These are phyloP conservation scores for Malbranchea zuffiana DNA, from an alignment of 2,329 filamentous ascomycete genomes.

Conservation along the genomic window DNA sequence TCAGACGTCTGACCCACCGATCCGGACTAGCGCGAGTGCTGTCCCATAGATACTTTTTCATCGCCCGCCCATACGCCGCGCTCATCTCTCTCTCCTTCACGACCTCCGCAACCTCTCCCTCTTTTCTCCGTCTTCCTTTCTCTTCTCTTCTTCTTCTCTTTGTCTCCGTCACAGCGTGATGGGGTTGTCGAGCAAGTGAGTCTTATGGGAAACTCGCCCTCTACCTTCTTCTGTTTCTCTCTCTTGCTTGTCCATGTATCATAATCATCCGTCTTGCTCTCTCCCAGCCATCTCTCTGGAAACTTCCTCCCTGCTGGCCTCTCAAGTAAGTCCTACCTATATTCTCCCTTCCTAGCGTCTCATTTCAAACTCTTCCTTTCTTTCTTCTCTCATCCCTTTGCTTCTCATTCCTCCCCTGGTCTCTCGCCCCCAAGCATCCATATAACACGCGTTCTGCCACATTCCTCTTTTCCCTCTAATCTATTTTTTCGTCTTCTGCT, in stretches of 20 bases:
- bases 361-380: too few relatives aligned
- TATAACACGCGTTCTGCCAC: too few relatives aligned
- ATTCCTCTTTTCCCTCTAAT: slow-evolving; percentile 11
- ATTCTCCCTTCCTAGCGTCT: too few relatives aligned
- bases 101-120: slow-evolving; percentile 12
- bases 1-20: slow-evolving; percentile 11
- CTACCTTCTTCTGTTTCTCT: too few relatives aligned
- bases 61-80: not conserved
- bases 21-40: slow-evolving; percentile 15
- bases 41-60: slow-evolving; percentile 3
- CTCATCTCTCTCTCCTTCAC: not conserved
- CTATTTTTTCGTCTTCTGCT: slow-evolving; percentile 12
- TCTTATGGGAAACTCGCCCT: too few relatives aligned
- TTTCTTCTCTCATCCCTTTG: too few relatives aligned
- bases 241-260: too few relatives aligned
- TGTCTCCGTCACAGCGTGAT: too few relatives aligned
- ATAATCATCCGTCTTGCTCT: slow-evolving; percentile 10
- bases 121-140: slow-evolving; percentile 14
- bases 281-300: not conserved
- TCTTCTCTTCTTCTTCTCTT: slow-evolving; percentile 18
- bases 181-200: too few relatives aligned
- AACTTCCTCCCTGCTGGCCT: slow-evolving; percentile 16
- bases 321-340: too few relatives aligned
- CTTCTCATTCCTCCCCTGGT: too few relatives aligned
- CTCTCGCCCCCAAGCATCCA: too few relatives aligned